Evolutionary conservation across 768 basidiomycete genomes (phyloP), one percentile per base, ranked within the genome.

Genomic region (Wakefieldia striispora): DNA sequence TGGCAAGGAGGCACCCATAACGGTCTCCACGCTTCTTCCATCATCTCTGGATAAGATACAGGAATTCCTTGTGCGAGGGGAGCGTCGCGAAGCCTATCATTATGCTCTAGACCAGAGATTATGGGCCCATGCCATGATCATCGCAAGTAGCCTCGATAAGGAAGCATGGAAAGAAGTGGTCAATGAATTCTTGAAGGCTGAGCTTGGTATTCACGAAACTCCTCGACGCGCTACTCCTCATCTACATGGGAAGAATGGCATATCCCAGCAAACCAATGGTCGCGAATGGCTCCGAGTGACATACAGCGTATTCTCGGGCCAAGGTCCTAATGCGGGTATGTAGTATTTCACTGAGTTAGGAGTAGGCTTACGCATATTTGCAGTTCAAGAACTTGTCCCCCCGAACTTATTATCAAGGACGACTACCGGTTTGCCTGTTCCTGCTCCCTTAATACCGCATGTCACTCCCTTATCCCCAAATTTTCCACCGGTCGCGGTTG

Each of bases 111-210:
- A 95, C 50, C 81, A 93, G 67, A 87, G 81, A 60, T 68, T 98
- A 36, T 99, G 95, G 95, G 84, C 91, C 1, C 97, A 99, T 67
- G 95, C 97, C 2, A 83, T 98, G 81, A 69, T 98, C 47, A 93
- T 99, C 55, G 84, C 95, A 10, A 95, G 90, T 60, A 87, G 89
- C 47, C 80, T 97, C 44, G 95, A 95, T 66, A 91, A 89, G 58
- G 94, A 97, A 24, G 77, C 90, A 2, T 98, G 93, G 93, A 90
- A 89, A 60, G 91, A 93, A 53, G 88, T 87, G 12, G 88, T 91
- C 0, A 81, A 78, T 38, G 90, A 95, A 51, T 99, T 98, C 60
- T 66, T 95, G 31, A 80, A 80, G 29, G 75, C 80, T 14, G 95
- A 97, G 62, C 72, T 98, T 3, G 79, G 80, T 1, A 60, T 64